Base-by-base conservation (phyloP, 805 yeast species). In the Brettanomyces sp. region DNA sequence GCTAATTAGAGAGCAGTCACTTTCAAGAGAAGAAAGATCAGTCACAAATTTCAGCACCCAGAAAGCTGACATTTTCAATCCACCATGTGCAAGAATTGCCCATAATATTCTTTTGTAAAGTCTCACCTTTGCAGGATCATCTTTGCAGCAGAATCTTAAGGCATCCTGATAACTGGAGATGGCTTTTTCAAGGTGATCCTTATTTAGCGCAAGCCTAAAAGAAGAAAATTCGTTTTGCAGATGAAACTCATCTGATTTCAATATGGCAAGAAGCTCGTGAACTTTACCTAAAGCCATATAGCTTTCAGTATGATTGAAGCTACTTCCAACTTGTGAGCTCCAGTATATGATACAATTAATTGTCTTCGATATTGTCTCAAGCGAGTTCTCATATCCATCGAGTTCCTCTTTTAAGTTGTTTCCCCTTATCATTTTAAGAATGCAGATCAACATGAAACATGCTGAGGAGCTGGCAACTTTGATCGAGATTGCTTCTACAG, bases 41-140 rank as follows among this genome's bases (percentile, higher is more conserved):
- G 41, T 25, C 25, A 55, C 9, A 14, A n/a, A 42, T 7, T 42
- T 47, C 12, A 50, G 25, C 28, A 47, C 36, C 54, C 52, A 49
- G 21, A 53, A 42, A 3, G 39, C 34, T 9, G 48, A 39, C 7
- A 53, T 28, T 34, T 47, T 49, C 23, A 45, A 43, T 2, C 52
- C 53, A 13, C 58, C 58, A 22, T 49, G 49, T 18, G 51, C 45
- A 23, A 55, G 21, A 2, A 53, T 25, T 5, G 50, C 49, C 32
- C 42, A 42, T 21, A 53, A 28, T 1, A 52, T 30, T 3, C 45
- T 40, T 23, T 49, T 47, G 30, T 49, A 42, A 1, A 52, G 21
- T 14, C 18, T 25, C 11, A 47, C 41, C 23, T 47, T 41, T 8
- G 24, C 32, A 3, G 54, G 51, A 45, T 53, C 49, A 47, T 55